Percentiles rank a stretch among this genome's conserved stretches.
Conservation (phyloP, 2,329 filamentous ascomycete genomes). For the Sclerotiophoma versabilis region DNA sequence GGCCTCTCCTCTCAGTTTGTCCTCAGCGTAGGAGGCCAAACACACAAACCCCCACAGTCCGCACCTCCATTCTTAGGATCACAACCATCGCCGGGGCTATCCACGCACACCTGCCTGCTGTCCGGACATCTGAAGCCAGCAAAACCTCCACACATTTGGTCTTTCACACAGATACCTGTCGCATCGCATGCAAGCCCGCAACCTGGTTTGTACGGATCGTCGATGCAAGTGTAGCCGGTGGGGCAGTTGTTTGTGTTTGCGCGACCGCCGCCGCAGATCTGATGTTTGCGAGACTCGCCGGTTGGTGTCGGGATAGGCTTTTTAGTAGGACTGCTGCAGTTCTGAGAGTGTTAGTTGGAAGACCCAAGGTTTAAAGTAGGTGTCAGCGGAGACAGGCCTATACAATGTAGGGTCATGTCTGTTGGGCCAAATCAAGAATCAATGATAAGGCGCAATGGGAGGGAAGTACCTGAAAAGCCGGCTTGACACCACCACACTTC, state of each 20-base stretch:
- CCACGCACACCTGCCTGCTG: constrained; percentile 48
- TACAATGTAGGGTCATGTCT: too few relatives aligned
- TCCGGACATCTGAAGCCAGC: constrained; percentile 44
- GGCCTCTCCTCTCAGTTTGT: background rate
- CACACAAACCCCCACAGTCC: constrained; percentile 55
- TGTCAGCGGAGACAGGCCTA: too few relatives aligned
- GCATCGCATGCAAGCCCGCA: constrained; percentile 46
- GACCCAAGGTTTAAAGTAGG: too few relatives aligned
- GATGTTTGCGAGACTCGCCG: background rate
- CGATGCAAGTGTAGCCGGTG: constrained; percentile 36
- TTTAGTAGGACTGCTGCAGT: background rate
- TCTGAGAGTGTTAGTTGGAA: background rate
- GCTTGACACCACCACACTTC: constrained; percentile 36
- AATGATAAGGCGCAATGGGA: too few relatives aligned
- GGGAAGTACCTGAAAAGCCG: constrained; percentile 13
- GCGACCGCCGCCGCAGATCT: constrained; percentile 39
- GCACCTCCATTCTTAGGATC: constrained; percentile 48
- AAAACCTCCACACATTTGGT: constrained; percentile 53
- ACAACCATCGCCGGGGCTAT: constrained; percentile 55
- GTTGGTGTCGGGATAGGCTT: background rate
- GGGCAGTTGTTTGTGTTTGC: constrained; percentile 8
- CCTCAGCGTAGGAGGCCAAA: constrained; percentile 28
- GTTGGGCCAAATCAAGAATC: too few relatives aligned
- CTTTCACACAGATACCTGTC: constrained; percentile 45
- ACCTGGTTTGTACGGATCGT: constrained; percentile 37